Evolutionary conservation across 2,329 filamentous ascomycete species (phyloP).

Genomic region (Colletotrichum musicola): DNA sequence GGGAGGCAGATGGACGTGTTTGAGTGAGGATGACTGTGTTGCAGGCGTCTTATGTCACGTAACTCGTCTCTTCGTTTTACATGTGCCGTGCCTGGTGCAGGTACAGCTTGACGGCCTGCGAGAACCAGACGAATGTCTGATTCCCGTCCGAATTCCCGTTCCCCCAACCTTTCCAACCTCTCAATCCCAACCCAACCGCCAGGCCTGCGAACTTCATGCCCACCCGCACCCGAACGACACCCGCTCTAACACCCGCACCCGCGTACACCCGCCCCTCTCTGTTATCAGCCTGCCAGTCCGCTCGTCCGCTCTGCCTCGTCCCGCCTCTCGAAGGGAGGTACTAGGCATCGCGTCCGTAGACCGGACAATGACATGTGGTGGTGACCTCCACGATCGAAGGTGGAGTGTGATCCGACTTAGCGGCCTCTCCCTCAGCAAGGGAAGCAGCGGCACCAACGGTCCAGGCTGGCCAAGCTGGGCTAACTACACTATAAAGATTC

Average conservation of each 20-base stretch:
- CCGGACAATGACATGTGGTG: slow-evolving; percentile 32
- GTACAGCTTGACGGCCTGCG: background rate
- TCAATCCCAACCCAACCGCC: slow-evolving; percentile 2
- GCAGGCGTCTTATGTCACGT: slow-evolving; percentile 3
- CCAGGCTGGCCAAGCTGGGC: background rate
- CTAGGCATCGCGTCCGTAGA: background rate
- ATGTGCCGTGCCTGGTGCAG: slow-evolving; percentile 10
- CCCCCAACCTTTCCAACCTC: slow-evolving; percentile 15
- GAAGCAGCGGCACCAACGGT: background rate
- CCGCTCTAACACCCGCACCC: background rate
- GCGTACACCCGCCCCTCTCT: background rate
- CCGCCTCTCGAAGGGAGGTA: background rate
- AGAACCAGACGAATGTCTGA: too few relatives aligned
- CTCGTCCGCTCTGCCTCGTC: slow-evolving; percentile 11
- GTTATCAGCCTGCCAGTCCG: slow-evolving; percentile 16
- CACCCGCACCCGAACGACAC: too few relatives aligned
- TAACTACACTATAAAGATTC: slow-evolving; percentile 4
- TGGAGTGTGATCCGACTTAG: background rate
- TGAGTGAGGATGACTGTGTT: background rate
- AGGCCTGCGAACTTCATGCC: background rate
- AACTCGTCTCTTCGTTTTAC: slow-evolving; percentile 1
- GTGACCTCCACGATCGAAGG: slow-evolving; percentile 15
- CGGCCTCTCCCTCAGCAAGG: background rate
- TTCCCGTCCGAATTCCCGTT: slow-evolving; percentile 5
- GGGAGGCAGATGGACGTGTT: background rate